Percentiles rank a stretch among this genome's conserved stretches.
Evolutionary conservation across 257 asterid genomes (phyloP).

Genomic region (Solanum peruvianum): DNA sequence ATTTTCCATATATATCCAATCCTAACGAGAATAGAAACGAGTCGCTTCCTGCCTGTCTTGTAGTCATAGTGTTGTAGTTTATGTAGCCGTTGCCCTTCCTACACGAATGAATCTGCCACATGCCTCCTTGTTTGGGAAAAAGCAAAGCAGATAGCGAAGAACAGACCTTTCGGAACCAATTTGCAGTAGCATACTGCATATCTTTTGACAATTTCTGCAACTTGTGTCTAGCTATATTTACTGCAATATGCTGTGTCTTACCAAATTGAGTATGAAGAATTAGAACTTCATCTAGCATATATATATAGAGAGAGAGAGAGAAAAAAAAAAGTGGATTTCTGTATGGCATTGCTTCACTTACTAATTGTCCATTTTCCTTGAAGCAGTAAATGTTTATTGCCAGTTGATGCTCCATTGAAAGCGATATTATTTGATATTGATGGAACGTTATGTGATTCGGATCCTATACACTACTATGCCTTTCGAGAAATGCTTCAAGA

Average conservation of each 20-base stretch:
- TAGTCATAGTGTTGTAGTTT: neutral
- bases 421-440: slow-evolving; percentile 76
- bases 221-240: neutral
- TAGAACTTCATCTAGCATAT: neutral
- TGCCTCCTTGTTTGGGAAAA: neutral
- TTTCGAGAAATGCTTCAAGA: slow-evolving; percentile 86
- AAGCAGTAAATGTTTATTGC: slow-evolving; percentile 26
- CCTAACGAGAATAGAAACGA: neutral
- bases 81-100: neutral
- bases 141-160: neutral
- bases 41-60: neutral
- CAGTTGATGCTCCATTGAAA: slow-evolving; percentile 60
- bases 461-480: slow-evolving; percentile 71
- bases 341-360: neutral
- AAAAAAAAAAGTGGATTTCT: neutral
- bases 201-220: neutral
- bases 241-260: neutral
- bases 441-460: slow-evolving; percentile 80
- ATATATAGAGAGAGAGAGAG: neutral
- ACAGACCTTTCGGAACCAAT: neutral
- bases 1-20: neutral
- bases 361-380: neutral
- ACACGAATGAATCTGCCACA: neutral
- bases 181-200: neutral
- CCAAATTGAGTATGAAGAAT: neutral